A percentile compares a stretch with the other conserved stretches of the same genome.
Evolutionary conservation across 805 yeast species (phyloP).

Genomic region (Ogataea zsoltii): DNA sequence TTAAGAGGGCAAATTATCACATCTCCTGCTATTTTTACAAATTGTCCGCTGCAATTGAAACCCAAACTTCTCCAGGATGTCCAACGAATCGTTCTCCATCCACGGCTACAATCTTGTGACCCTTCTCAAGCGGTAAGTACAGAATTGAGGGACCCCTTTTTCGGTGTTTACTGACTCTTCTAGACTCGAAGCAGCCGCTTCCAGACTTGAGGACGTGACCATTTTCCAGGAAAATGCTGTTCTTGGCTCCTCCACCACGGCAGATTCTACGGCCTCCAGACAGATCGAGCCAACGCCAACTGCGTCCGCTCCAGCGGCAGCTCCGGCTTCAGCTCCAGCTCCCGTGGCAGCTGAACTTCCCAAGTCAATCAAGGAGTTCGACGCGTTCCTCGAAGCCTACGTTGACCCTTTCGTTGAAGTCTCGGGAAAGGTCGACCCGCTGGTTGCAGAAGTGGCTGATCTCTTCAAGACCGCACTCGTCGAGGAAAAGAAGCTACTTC

Average conservation of each 20-base stretch:
- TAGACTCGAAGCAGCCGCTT: conserved; percentile 89
- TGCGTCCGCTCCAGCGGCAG: conserved; percentile 21
- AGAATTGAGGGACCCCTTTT: neutral
- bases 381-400: conserved; percentile 48
- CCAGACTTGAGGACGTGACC: conserved; percentile 87
- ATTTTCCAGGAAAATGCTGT: conserved; percentile 62
- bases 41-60: neutral
- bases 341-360: conserved; percentile 35
- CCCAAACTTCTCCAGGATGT: conserved; percentile 15
- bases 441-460: conserved; percentile 57
- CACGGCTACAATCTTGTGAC: conserved; percentile 90
- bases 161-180: conserved; percentile 7
- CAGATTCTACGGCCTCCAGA: neutral
- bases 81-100: conserved; percentile 47
- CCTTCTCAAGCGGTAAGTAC: conserved; percentile 59
- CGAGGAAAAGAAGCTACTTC: conserved; percentile 58
- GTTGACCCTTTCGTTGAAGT: conserved; percentile 60
- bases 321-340: conserved; percentile 17
- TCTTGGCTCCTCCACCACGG: conserved; percentile 1
- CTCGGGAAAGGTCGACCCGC: conserved; percentile 55
- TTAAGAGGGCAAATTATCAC: neutral
- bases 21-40: neutral
- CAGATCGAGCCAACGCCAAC: neutral
- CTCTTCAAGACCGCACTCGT: conserved; percentile 54
- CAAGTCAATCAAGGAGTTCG: conserved; percentile 53